Evolutionary conservation across 1,284 basidiomycete species (phyloP), one percentile per base, ranked within the genome.

Genomic region (Sporisorium graminicola): DNA sequence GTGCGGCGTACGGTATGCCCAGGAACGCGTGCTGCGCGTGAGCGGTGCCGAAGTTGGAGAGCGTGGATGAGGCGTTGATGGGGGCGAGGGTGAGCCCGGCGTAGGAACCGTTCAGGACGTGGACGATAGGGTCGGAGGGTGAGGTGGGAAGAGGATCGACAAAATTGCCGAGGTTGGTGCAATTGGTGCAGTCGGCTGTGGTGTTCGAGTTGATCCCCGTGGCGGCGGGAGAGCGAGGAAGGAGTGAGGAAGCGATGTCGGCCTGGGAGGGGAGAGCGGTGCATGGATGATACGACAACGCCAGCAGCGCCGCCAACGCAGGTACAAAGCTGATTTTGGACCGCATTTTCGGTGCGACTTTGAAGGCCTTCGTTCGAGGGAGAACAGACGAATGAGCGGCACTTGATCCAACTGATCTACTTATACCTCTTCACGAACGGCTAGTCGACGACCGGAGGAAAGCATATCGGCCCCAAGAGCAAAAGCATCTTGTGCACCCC

Each of bases 141-240:
- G 29, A 33, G 6, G 69, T 55, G 40, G 62, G 65, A n/a, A 69
- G n/a, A 1, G 72, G 59, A 18, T 74, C 52, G 50, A 40, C n/a
- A 18, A 58, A 66, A 61, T 71, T 75, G 55, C 67, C 73, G 12
- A 71, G 67, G 31, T 75, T 75, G 53, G 60, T 65, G 64, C 73
- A 75, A 37, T 60, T 56, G 58, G 62, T 70, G 56, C 62, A 66
- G 54, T 62, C 53, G 20, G 54, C 66, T 4, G 63, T 64, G 67
- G 63, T 75, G 66, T 66, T 63, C 2, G 55, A 26, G 54, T 63
- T 70, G 66, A 69, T 68, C 37, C n/a, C n/a, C n/a, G n/a, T n/a
- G n/a, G n/a, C n/a, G n/a, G 13, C 8, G 20, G 40, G 31, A 12
- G 53, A 35, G 14, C 35, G 43, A 24, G 55, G 22, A 5, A 49